Base-by-base conservation (phyloP, 2,329 filamentous ascomycete genomes). In the Diaporthe longicolla region DNA sequence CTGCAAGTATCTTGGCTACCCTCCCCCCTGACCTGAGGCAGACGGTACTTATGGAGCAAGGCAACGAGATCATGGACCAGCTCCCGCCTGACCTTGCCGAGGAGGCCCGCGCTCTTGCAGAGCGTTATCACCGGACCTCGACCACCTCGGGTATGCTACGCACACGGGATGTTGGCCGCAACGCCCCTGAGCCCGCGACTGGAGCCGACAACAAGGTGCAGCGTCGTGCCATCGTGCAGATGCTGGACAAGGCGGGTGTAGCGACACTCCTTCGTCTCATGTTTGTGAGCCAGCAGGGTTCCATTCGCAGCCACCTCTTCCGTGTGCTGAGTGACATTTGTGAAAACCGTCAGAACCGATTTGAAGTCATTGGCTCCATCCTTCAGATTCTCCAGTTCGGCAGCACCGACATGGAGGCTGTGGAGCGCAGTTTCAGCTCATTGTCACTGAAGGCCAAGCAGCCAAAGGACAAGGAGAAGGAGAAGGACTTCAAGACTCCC, bases 241-340 rank as follows among this genome's bases (percentile, higher is more conserved):
- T 99, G 93, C 90, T 99, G 40, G 97, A 99, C 83, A 98, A 98
- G 84, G 90, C 95, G 61, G 97, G 97, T 35, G 93, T 99, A 77
- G 97, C 97, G 35, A 98, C 97, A n/a, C 87, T 99, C 45, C 88
- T 99, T 57, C 94, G 97, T n/a, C 89, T 99, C 13, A 98, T 99
- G 96, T 99, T 99, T 82, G 95, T 98, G 79, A 93, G 94, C 63
- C 94, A 98, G 77, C 94, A 96, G 77, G 94, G 94, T 29, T 97
- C 94, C 76, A 93, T 97, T 65, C 94, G 95, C 77, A 91, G 89
- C 76, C 94, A 95, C 74, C 88, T 99, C 70, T 96, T 97, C 81
- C 92, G 93, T 72, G 94, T 99, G 70, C 92, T 99, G 69, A 91
- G 94, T 76, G 95, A 98, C 77, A 93, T 98, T 35, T 98, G 95